Base-by-base conservation (phyloP, 176 grass and related monocot genomes). In the Musa troglodytarum region DNA sequence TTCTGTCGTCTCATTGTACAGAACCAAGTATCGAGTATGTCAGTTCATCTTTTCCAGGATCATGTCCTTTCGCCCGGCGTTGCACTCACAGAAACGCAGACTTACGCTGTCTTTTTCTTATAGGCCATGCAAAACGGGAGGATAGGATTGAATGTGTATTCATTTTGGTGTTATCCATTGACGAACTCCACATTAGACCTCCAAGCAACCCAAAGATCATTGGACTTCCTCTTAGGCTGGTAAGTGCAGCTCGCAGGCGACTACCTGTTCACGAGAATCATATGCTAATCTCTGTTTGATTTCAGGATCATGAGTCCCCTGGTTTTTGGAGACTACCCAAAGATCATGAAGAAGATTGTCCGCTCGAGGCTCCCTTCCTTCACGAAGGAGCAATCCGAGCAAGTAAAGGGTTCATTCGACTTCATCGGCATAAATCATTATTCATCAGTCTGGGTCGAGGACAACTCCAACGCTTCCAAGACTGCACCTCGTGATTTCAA, bases 261-360 rank as follows among this genome's bases (percentile, higher is more conserved):
- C 43, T 29, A 10, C 54, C 8, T 50, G 22, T 10, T 10, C 4
- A 64, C 63, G 15, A 9, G 23, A 10, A 10, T 11, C 10, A 28
- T 28, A 55, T 8, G 19, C 25, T 20, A 67, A 43, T 43, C 34
- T 43, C 34, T 43, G 34, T 5, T 43, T 43, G 34, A 43, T 6
- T 55, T 71, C 23, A 90, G 92, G 89, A 80, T 92, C 53, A 24
- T 86, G 64, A 74, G 88, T n/a, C 92, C 92, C 17, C 75, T 96
- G 66, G 92, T 96, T 9, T 74, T 84, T 24, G 93, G 93, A 75
- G 89, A 92, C 25, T 96, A 96, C 28, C 93, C 93, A 8, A 58
- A 83, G n/a, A 63, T 88, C 52, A 92, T 96, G 93, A 92, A 86
- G 84, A 69, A 79, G 83, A 77, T 52, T 11, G 83, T 62, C 0